phyloP scores from a whole-genome alignment of 169 alveolate species.

The Plasmodium cynomolgi region DNA sequence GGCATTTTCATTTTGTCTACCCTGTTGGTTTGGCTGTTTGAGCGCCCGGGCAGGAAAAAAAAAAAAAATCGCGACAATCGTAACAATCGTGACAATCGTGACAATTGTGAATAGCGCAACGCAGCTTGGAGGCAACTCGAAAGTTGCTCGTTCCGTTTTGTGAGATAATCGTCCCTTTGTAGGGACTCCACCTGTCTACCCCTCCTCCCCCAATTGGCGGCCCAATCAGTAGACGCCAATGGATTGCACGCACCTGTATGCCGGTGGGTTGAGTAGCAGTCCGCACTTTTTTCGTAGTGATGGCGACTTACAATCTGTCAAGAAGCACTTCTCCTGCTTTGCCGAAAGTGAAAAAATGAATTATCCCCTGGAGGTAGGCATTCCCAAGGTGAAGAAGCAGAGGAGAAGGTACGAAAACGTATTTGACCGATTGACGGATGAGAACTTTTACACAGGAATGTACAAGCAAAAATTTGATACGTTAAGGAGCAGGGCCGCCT shows the following conservation, averaged over 20 bases:
- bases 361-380: not conserved
- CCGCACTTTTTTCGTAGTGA: not conserved
- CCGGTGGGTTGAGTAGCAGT: not conserved
- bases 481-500: slow-evolving; percentile 88
- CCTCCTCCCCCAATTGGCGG: not conserved
- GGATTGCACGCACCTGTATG: not conserved
- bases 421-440: slow-evolving; percentile 87
- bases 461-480: slow-evolving; percentile 91
- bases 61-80: not conserved
- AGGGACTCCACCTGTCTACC: not conserved
- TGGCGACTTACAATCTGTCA: slow-evolving; percentile 14
- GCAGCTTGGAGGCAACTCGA: not conserved
- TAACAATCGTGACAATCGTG: not conserved
- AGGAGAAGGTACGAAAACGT: slow-evolving; percentile 64
- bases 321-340: not conserved
- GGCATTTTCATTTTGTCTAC: not conserved
- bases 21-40: not conserved
- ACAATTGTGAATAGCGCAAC: not conserved
- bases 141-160: not conserved
- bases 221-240: not conserved
- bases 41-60: not conserved
- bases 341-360: not conserved
- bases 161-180: not conserved
- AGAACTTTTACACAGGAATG: slow-evolving; percentile 84
- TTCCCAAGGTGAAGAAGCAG: not conserved